Evolutionary conservation across 2,329 filamentous ascomycete species (phyloP), one percentile per base, ranked within the genome.

Genomic region (Cercospora sojina): DNA sequence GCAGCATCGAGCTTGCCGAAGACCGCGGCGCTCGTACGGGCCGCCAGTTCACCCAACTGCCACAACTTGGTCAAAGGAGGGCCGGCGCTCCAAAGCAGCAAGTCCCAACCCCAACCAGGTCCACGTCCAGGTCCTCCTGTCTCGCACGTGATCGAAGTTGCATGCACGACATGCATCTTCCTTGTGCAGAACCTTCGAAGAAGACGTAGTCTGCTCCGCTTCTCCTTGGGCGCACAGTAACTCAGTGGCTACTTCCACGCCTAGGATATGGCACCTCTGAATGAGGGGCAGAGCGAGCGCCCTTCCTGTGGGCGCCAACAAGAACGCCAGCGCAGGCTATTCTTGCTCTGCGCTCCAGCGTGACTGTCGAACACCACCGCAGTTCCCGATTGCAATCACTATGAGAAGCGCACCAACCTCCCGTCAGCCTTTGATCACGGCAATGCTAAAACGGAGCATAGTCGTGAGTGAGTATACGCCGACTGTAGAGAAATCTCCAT

Each of bases 131-230:
- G 43, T 47, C 20, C n/a, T 23, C 1, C 25, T 6, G 12, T 7
- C n/a, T 6, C 9, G 27, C 62, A 64, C 29, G 53, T 64, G 62
- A 49, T 49, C 10, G 23, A 51, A n/a, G 23, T 43, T 29, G 58
- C 58, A 60, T 60, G 58, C 38, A 27, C 35, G 57, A 51, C 55
- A 64, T 64, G 62, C 25, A 64, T 64, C 27, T 31, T 64, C 53
- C 56, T 64, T 25, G 62, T 20, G 58, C 58, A 29, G 23, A n/a
- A 49, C 23, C 38, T 47, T 59, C 25, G n/a, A 18, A n/a, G 12
- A 27, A 43, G 55, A 57, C 55, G n/a, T 12, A 23, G 18, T 31
- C 53, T 20, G 53, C 55, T 56, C 20, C 51, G 25, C 16, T 58
- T 32, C 56, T 38, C 56, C 56, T 38, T 38, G 16, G 23, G 47